A percentile compares a stretch with the other conserved stretches of the same genome.
Conservation (phyloP, 768 basidiomycete species). For the Ephemerocybe angulata region DNA sequence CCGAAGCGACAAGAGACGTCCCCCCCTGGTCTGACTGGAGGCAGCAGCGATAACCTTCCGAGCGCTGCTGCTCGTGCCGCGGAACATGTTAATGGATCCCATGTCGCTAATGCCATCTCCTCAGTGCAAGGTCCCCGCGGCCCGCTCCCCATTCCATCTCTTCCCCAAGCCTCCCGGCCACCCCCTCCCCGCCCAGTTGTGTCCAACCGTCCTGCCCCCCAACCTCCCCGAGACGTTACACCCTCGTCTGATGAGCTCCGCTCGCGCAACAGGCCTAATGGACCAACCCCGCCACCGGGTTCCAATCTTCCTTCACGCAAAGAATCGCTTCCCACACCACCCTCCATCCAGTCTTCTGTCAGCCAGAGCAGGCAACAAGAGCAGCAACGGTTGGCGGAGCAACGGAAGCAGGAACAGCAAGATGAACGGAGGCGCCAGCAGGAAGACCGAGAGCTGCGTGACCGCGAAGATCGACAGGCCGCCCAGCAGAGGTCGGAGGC, state of each 20-base stretch:
- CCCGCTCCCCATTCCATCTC: slow-evolving; percentile 22
- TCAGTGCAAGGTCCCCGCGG: slow-evolving; percentile 28
- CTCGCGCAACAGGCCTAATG: slow-evolving; percentile 58
- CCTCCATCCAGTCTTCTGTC: slow-evolving; percentile 19
- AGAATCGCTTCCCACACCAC: slow-evolving; percentile 39
- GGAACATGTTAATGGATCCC: slow-evolving; percentile 57
- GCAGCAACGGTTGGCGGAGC: slow-evolving; percentile 23
- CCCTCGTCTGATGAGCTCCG: slow-evolving; percentile 66
- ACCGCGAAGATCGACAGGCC: slow-evolving; percentile 25
- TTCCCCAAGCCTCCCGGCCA: slow-evolving; percentile 27
- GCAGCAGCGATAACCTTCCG: slow-evolving; percentile 39
- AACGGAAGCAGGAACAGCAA: slow-evolving; percentile 22
- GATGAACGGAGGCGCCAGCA: slow-evolving; percentile 23
- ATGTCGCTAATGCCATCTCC: slow-evolving; percentile 34
- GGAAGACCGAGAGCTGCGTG: slow-evolving; percentile 11
- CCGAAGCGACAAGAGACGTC: slow-evolving; percentile 41
- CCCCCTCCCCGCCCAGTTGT: slow-evolving; percentile 28
- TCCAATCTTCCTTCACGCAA: slow-evolving; percentile 42
- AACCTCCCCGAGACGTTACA: slow-evolving; percentile 58
- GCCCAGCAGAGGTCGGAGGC: slow-evolving; percentile 14
- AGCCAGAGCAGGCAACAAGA: slow-evolving; percentile 18
- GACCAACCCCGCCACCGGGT: slow-evolving; percentile 35
- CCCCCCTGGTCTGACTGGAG: slow-evolving; percentile 36
- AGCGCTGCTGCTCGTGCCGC: slow-evolving; percentile 57
- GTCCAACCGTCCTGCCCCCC: slow-evolving; percentile 63